Conservation (phyloP, 345 rosid species). For the Arabidopsis suecica region DNA sequence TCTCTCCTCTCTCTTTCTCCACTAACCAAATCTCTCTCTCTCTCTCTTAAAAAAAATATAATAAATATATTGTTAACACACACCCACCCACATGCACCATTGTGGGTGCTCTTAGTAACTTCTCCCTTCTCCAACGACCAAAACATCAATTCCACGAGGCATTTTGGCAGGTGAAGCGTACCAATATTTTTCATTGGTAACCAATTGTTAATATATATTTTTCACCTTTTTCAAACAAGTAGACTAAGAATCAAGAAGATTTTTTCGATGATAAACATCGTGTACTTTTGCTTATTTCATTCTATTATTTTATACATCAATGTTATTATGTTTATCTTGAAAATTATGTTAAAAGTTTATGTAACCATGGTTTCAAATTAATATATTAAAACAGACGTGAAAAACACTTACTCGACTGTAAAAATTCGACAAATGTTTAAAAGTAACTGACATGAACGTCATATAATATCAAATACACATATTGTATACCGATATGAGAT, state of each 20-base stretch:
- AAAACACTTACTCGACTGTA: not conserved
- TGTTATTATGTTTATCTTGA: not conserved
- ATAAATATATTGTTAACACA: no score
- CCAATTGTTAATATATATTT: not conserved
- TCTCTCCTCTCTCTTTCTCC: no score
- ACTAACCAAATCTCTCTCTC: no score
- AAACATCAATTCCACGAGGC: constrained; percentile 43
- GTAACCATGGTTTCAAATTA: not conserved
- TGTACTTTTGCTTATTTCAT: not conserved
- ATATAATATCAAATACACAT: no score
- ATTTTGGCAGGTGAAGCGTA: constrained; percentile 42
- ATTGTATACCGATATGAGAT: not conserved
- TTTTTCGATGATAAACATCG: not conserved
- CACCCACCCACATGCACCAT: no score
- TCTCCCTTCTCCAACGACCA: constrained; percentile 33
- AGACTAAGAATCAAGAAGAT: not conserved
- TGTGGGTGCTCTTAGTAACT: no score
- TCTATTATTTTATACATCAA: not conserved
- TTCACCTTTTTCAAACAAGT: not conserved
- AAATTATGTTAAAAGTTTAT: not conserved
- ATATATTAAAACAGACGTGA: not conserved
- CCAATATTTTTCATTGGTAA: constrained; percentile 30
- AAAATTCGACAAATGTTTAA: no score
- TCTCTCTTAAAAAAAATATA: no score
- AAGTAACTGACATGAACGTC: no score